phyloP scores from a whole-genome alignment of 495 filamentous ascomycete genomes.

The Aspergillus heteromorphus region DNA sequence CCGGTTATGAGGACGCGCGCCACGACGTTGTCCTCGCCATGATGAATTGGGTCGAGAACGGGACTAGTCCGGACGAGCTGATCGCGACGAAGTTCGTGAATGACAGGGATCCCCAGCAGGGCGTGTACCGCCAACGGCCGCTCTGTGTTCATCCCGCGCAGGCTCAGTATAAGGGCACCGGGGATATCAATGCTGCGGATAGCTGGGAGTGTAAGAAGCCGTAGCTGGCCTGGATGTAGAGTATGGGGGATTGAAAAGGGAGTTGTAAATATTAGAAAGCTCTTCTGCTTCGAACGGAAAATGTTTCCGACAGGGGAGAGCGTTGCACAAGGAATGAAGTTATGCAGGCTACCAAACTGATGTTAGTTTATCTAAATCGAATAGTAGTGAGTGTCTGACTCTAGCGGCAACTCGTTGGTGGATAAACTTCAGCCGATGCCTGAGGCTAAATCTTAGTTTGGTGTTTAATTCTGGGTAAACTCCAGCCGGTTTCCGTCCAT shows the following conservation, averaged over 20 bases:
- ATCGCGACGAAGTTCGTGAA: slow-evolving; percentile 40
- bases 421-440: background rate
- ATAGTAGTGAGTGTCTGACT: no score
- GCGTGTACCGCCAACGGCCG: slow-evolving; percentile 35
- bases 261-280: no score
- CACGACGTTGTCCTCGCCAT: slow-evolving; percentile 48
- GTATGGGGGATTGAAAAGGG: no score
- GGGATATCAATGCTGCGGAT: background rate
- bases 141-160: slow-evolving; percentile 40
- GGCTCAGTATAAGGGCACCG: background rate
- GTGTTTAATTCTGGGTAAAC: no score
- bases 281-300: no score
- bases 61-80: slow-evolving; percentile 28
- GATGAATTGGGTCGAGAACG: slow-evolving; percentile 49
- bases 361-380: no score
- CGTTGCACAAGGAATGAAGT: no score
- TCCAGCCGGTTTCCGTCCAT: no score
- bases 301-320: no score
- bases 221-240: no score
- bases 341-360: no score
- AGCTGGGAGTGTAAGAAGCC: background rate
- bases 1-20: slow-evolving; percentile 35
- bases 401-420: background rate
- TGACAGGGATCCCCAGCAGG: slow-evolving; percentile 24
- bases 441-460: no score